These are phyloP conservation scores for Firmiana major DNA, from an alignment of 345 rosid genomes.

Conservation along the genomic window DNA sequence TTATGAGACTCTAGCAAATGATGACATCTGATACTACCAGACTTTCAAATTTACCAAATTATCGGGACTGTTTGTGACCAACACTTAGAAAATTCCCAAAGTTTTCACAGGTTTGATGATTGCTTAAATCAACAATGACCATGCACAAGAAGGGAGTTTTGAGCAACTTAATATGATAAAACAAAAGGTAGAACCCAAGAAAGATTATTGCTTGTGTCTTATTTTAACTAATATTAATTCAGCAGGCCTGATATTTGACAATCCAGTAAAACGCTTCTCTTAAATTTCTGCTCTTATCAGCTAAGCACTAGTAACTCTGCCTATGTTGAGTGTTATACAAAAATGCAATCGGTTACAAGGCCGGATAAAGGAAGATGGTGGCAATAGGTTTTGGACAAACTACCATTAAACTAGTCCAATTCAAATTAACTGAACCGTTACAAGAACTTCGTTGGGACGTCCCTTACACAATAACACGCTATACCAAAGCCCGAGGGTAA, in stretches of 20 bases:
- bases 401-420: no score
- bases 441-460: no score
- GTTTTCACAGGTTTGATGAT: neutral
- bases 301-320: neutral
- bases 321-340: neutral
- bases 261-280: neutral
- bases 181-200: neutral
- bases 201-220: neutral
- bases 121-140: neutral
- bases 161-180: neutral
- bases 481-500: no score
- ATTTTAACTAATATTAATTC: neutral
- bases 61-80: neutral
- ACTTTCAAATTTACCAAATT: neutral
- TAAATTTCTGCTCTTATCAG: neutral
- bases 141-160: neutral
- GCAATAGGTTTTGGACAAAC: no score
- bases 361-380: no score
- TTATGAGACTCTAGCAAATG: neutral
- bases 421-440: no score
- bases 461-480: no score
- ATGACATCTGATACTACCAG: neutral
- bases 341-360: no score
- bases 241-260: neutral
- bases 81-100: neutral